These are phyloP conservation scores for Podospora sp. DNA, from an alignment of 495 filamentous ascomycete species.

Conservation along the genomic window DNA sequence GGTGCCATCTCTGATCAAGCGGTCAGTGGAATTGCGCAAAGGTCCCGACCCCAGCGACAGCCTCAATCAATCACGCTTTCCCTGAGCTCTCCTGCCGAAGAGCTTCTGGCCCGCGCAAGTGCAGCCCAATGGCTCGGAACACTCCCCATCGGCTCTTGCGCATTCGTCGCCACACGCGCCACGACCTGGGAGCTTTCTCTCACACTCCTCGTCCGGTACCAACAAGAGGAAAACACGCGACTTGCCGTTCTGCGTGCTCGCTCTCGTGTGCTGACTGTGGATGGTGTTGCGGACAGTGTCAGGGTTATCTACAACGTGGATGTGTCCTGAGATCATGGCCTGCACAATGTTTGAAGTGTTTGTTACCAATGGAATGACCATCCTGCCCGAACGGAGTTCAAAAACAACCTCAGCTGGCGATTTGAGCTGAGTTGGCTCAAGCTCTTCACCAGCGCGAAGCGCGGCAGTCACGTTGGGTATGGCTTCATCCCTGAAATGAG, in stretches of 20 bases:
- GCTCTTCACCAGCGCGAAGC: neutral
- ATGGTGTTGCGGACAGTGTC: neutral
- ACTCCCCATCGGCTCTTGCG: neutral
- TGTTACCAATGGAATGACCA: neutral
- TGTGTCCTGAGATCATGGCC: neutral
- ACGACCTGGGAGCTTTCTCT: neutral
- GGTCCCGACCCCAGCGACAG: slow-evolving; percentile 5
- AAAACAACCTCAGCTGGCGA: neutral
- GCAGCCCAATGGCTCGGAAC: slow-evolving; percentile 12
- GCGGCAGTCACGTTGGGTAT: neutral
- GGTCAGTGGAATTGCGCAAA: slow-evolving; percentile 24
- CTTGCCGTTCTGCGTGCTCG: neutral
- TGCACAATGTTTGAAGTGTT: neutral
- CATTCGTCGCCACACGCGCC: neutral
- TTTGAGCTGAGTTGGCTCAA: neutral
- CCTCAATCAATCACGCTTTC: slow-evolving; percentile 19
- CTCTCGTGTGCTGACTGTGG: neutral
- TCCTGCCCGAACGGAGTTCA: neutral
- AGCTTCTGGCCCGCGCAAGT: neutral
- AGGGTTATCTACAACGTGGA: neutral
- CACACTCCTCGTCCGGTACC: neutral
- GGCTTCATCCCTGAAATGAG: neutral
- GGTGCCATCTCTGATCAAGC: slow-evolving; percentile 30
- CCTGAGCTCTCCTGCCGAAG: neutral
- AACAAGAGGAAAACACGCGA: neutral